A percentile compares a stretch with the other conserved stretches of the same genome.
These are phyloP conservation scores for Kuraishia hungarica DNA, from an alignment of 805 yeast genomes.

Conservation along the genomic window DNA sequence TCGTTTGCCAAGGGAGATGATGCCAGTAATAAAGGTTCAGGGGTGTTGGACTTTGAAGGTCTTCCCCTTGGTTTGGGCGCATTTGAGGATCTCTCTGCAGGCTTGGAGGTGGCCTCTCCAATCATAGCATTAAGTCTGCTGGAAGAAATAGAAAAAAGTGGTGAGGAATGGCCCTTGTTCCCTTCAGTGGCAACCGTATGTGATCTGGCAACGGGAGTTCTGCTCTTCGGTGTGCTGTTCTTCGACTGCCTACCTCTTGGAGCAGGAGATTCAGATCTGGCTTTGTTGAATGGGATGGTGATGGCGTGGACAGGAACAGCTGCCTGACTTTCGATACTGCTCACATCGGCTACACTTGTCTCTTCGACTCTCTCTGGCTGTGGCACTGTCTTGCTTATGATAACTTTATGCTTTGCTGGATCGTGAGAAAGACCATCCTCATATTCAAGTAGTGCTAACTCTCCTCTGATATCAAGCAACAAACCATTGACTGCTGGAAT, in stretches of 20 bases:
- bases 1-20: not conserved
- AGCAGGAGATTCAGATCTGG: not conserved
- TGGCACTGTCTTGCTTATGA: not conserved
- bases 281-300: not conserved
- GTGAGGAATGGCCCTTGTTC: not conserved
- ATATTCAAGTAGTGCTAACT: slow-evolving; percentile 23
- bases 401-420: not conserved
- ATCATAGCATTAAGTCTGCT: not conserved
- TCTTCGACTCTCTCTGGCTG: too few relatives aligned
- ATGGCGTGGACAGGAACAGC: not conserved
- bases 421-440: slow-evolving; percentile 5
- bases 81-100: slow-evolving; percentile 1
- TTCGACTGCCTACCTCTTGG: not conserved
- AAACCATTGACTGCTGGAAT: slow-evolving; percentile 59
- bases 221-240: not conserved
- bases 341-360: too few relatives aligned
- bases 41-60: slow-evolving; percentile 6
- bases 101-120: not conserved
- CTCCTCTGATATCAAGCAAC: slow-evolving; percentile 65
- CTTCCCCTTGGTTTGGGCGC: slow-evolving; percentile 5
- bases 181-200: not conserved
- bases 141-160: not conserved
- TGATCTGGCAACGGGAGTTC: not conserved
- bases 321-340: not conserved
- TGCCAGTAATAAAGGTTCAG: not conserved